Percentiles rank a stretch among this genome's conserved stretches.
These are phyloP conservation scores for Pholiota conissans DNA, from an alignment of 768 basidiomycete genomes.

Conservation along the genomic window DNA sequence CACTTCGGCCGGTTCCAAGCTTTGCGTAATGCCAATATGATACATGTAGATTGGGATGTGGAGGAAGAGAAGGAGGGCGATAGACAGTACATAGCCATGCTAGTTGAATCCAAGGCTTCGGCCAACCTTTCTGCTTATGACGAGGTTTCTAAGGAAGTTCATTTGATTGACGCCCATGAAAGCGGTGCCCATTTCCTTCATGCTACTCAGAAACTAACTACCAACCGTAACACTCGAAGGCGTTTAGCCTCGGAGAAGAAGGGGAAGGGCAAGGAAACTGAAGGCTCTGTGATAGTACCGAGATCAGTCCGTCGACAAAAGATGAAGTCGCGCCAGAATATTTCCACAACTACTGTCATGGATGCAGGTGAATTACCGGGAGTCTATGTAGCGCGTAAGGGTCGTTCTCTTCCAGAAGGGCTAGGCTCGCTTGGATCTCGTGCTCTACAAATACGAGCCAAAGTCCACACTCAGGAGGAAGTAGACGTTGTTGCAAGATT, in stretches of 20 bases:
- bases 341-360: too few relatives aligned
- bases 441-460: neutral
- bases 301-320: too few relatives aligned
- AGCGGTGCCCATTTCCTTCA: neutral
- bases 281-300: neutral
- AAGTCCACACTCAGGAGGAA: neutral
- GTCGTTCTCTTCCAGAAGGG: slow-evolving; percentile 1
- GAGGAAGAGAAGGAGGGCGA: neutral
- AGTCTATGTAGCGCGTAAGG: neutral
- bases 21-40: slow-evolving; percentile 5
- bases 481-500: slow-evolving; percentile 2
- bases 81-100: slow-evolving; percentile 16
- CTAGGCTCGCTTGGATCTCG: slow-evolving; percentile 5
- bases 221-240: neutral
- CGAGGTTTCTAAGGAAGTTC: neutral
- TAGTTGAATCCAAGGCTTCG: slow-evolving; percentile 10
- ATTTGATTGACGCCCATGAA: neutral
- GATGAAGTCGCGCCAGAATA: too few relatives aligned
- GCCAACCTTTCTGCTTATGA: slow-evolving; percentile 4
- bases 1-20: slow-evolving; percentile 12
- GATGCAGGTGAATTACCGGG: too few relatives aligned
- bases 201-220: neutral
- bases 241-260: neutral
- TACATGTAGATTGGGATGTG: slow-evolving; percentile 10
- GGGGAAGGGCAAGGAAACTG: neutral